Conservation (phyloP, 2,329 filamentous ascomycete genomes). For the Fusarium sp. region DNA sequence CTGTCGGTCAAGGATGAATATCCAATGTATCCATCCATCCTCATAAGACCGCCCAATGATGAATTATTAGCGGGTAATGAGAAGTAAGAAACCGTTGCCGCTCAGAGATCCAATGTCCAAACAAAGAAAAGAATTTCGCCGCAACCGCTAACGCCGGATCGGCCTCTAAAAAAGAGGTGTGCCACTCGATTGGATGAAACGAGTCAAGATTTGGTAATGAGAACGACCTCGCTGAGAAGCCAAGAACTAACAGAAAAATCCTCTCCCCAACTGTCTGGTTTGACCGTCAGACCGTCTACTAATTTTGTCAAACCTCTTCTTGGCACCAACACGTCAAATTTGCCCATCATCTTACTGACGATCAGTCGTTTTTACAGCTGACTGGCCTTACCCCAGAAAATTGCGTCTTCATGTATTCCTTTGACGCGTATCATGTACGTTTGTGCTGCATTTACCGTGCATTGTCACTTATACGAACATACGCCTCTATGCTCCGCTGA, state of each 20-base stretch:
- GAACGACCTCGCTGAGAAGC: constrained; percentile 46
- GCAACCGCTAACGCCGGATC: constrained; percentile 37
- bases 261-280: neutral
- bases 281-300: constrained; percentile 9
- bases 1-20: constrained; percentile 3
- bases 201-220: constrained; percentile 52
- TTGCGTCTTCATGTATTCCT: constrained; percentile 19
- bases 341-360: constrained; percentile 21
- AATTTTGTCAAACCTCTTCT: constrained; percentile 26
- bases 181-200: constrained; percentile 46
- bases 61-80: constrained; percentile 31
- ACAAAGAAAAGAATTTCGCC: constrained; percentile 32
- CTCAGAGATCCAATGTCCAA: constrained; percentile 21
- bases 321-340: constrained; percentile 24
- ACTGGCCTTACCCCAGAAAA: constrained; percentile 1
- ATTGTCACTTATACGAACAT: constrained; percentile 9
- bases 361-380: constrained; percentile 18
- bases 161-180: constrained; percentile 33
- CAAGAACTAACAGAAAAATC: constrained; percentile 38
- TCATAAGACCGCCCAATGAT: constrained; percentile 20
- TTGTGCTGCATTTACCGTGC: neutral
- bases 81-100: constrained; percentile 26
- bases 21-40: constrained; percentile 2
- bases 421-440: constrained; percentile 24
- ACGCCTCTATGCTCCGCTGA: constrained; percentile 25